Evolutionary conservation across 805 yeast genomes (phyloP), one percentile per base, ranked within the genome.

Genomic region (Saturnispora serradocipensis): DNA sequence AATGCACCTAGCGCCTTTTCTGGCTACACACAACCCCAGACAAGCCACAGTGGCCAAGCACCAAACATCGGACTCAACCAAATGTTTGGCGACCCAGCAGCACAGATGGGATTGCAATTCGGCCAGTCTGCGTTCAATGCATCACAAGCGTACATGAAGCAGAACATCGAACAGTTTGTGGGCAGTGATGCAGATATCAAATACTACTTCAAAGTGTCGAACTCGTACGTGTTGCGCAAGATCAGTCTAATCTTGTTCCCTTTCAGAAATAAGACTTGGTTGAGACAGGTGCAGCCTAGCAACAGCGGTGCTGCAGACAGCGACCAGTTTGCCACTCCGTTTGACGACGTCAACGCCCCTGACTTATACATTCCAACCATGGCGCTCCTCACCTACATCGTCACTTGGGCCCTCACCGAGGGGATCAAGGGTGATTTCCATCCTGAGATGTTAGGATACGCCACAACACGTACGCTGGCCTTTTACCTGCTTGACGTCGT

Each of bases 291-390:
- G 64, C 72, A 43, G 58, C 63, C 20, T 57, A 70, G 5, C 72
- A 68, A 69, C 42, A 43, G 22, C 13, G 55, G 54, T 24, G 42
- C 63, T 7, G 30, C 57, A 13, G 44, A 11, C 6, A 16, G 58
- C 50, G 53, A 76, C 72, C 42, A 58, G 20, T 88, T 75, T 66
- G 83, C 88, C 2, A 81, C 87, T 10, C 97, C 99, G 15, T 69
- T 77, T 45, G 87, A 86, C 55, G 99, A 93, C 65, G 75, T 84
- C 53, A 93, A 95, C 62, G 95, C 98, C 0, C 99, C 99, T 2
- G 99, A 93, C 66, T 76, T 93, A 72, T 93, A 93, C 67, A 87
- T 93, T 50, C 99, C 99, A 5, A 69, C 87, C 54, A 93, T 95
- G 97, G 87, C 97, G 1, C 78, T 86, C 60, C 79, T 88, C 47